A percentile compares a stretch with the other conserved stretches of the same genome.
Evolutionary conservation across 192 early-diverging fungal genomes (phyloP).

Genomic region (Irineochytrium annulatum): DNA sequence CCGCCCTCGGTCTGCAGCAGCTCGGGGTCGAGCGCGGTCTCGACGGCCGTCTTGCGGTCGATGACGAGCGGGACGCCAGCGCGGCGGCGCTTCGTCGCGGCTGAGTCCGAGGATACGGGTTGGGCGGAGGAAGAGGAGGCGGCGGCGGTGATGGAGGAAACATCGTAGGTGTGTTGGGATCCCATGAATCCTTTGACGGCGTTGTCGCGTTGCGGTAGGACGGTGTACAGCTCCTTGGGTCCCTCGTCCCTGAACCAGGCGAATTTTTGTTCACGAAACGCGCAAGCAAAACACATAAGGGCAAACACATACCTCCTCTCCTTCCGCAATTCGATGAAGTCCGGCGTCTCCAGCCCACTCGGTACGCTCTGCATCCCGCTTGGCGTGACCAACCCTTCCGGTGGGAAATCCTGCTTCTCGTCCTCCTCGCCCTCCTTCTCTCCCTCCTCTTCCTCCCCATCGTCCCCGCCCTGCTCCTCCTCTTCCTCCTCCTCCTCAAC

Average conservation of each 20-base stretch:
- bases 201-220: slow-evolving; percentile 71
- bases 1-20: slow-evolving; percentile 76
- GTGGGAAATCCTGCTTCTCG: slow-evolving; percentile 33
- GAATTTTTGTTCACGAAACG: not conserved
- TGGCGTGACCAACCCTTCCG: slow-evolving; percentile 81
- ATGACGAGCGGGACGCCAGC: slow-evolving; percentile 13
- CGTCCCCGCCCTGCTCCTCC: slow-evolving; percentile 54
- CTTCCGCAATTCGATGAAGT: slow-evolving; percentile 85
- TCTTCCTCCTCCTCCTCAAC: slow-evolving; percentile 66
- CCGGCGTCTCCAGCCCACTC: slow-evolving; percentile 76
- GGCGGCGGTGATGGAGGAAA: slow-evolving; percentile 50
- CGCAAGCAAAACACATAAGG: slow-evolving; percentile 1
- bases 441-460: slow-evolving; percentile 38
- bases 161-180: slow-evolving; percentile 84
- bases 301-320: slow-evolving; percentile 42
- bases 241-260: slow-evolving; percentile 35
- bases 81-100: slow-evolving; percentile 46
- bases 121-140: slow-evolving; percentile 42
- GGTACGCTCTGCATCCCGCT: slow-evolving; percentile 72
- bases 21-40: slow-evolving; percentile 84
- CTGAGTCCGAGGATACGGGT: slow-evolving; percentile 4
- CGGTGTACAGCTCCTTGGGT: slow-evolving; percentile 72
- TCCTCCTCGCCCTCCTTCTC: slow-evolving; percentile 27
- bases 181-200: slow-evolving; percentile 84
- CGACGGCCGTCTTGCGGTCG: slow-evolving; percentile 55